phyloP scores from a whole-genome alignment of 2,329 filamentous ascomycete genomes.

The Sporothrix brasiliensis region DNA sequence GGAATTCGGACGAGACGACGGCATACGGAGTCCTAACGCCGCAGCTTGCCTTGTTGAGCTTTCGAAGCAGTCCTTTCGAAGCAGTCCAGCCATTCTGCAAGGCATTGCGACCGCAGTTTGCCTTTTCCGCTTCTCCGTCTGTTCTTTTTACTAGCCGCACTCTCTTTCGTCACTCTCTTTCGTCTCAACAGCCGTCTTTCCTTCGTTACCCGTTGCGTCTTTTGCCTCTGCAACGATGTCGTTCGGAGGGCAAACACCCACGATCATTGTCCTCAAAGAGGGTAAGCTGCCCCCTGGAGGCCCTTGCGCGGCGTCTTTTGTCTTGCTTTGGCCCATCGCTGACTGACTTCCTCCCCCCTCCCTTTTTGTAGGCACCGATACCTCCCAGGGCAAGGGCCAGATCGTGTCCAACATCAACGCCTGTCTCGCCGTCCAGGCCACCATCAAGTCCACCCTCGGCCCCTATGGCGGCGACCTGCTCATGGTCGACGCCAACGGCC shows the following conservation, averaged over 20 bases:
- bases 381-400: constrained; percentile 95
- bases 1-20: background rate
- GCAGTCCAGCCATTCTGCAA: background rate
- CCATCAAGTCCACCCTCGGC: constrained; percentile 92
- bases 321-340: constrained; percentile 34
- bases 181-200: background rate
- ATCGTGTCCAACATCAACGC: constrained; percentile 98
- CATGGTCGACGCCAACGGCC: constrained; percentile 93
- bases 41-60: too few species aligned
- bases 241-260: constrained; percentile 95
- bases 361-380: constrained; percentile 76
- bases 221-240: constrained; percentile 64
- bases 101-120: background rate
- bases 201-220: background rate
- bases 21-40: background rate
- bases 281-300: constrained; percentile 54
- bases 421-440: constrained; percentile 91
- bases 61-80: background rate
- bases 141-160: background rate
- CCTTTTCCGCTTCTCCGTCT: background rate
- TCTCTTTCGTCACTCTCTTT: background rate
- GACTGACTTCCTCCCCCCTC: background rate
- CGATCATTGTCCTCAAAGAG: constrained; percentile 97
- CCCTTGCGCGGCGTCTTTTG: constrained; percentile 45
- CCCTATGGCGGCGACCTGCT: constrained; percentile 96